Percentiles rank a stretch among this genome's conserved stretches.
These are phyloP conservation scores for Nigrospora sphaerica DNA, from an alignment of 2,329 filamentous ascomycete species.

Conservation along the genomic window DNA sequence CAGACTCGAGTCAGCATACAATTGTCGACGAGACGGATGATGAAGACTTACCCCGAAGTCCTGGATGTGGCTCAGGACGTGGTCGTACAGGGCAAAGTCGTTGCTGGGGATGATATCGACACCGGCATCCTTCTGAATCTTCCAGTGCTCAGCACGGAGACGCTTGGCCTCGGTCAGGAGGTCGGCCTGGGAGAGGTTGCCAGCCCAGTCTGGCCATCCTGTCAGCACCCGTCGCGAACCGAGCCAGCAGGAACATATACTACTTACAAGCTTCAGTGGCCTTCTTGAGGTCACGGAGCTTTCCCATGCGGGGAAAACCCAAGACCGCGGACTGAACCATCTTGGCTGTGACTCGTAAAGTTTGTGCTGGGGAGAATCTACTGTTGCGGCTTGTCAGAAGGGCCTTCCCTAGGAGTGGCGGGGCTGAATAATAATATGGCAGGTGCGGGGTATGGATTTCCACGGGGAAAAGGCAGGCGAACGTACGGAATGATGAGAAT, in stretches of 20 bases:
- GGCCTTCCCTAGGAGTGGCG: no score
- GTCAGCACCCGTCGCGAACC: not conserved
- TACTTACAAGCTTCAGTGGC: constrained; percentile 83
- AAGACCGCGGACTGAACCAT: constrained; percentile 73
- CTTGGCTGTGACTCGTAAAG: constrained; percentile 27
- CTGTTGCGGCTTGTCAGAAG: no score
- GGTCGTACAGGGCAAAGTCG: constrained; percentile 98
- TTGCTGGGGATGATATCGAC: constrained; percentile 98
- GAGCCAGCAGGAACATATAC: not conserved
- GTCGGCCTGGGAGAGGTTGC: constrained; percentile 86
- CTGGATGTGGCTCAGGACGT: constrained; percentile 96
- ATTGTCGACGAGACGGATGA: not conserved
- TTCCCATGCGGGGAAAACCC: constrained; percentile 98
- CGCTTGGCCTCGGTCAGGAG: constrained; percentile 94
- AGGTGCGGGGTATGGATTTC: no score
- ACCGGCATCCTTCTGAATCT: constrained; percentile 98
- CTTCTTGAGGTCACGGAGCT: constrained; percentile 99
- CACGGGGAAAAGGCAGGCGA: no score
- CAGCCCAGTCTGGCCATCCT: constrained; percentile 60
- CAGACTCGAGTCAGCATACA: constrained; percentile 10
- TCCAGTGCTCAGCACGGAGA: constrained; percentile 95
- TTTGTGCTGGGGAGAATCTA: no score
- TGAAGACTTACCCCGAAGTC: constrained; percentile 74
- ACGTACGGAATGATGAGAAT: no score
- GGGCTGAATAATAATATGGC: no score